These are phyloP conservation scores for Diaporthe velutina DNA, from an alignment of 2,329 filamentous ascomycete species.

Conservation along the genomic window DNA sequence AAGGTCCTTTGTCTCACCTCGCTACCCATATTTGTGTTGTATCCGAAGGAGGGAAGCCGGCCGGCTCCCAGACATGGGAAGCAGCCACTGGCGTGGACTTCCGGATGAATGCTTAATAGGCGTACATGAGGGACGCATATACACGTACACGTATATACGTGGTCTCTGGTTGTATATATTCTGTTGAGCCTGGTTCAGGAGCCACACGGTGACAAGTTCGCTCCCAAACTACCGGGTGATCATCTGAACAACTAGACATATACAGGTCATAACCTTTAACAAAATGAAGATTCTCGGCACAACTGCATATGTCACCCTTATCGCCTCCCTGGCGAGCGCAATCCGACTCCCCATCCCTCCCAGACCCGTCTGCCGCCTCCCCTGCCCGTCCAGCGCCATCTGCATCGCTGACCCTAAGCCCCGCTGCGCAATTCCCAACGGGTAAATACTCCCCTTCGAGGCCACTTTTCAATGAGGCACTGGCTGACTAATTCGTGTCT, in stretches of 20 bases:
- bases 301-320: not conserved
- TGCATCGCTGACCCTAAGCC: slow-evolving; percentile 31
- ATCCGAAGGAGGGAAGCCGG: not conserved
- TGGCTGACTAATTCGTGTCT: not conserved
- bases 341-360: not conserved
- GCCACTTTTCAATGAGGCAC: too few species aligned
- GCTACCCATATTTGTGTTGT: not conserved
- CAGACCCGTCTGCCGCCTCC: not conserved
- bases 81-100: slow-evolving; percentile 9
- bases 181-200: not conserved
- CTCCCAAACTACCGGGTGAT: too few species aligned
- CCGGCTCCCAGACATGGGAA: slow-evolving; percentile 14
- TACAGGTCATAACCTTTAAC: not conserved
- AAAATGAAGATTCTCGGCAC: not conserved
- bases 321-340: not conserved
- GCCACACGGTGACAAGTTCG: not conserved
- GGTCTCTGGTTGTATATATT: not conserved
- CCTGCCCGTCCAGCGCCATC: slow-evolving; percentile 19
- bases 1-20: slow-evolving; percentile 10
- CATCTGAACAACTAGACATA: not conserved
- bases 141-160: not conserved
- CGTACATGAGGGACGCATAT: not conserved
- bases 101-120: not conserved
- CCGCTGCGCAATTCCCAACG: slow-evolving; percentile 13
- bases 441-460: not conserved